Evolutionary conservation across 768 basidiomycete species (phyloP), one percentile per base, ranked within the genome.

Genomic region (Lanmaoa pseudosensibilis): DNA sequence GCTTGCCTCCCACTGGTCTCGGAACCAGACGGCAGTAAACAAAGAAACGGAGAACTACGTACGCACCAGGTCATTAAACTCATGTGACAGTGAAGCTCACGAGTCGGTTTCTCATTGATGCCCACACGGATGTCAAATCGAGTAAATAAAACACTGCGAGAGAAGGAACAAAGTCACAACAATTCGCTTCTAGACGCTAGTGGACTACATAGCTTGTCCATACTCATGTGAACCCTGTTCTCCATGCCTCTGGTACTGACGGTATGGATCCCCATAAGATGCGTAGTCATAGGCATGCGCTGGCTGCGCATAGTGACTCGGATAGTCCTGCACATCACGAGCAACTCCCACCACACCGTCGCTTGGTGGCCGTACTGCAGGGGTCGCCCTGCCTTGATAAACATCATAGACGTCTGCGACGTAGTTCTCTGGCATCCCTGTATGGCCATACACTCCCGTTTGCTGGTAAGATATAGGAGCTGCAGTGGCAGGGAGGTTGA

Each of bases 401-500:
- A 81, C 77, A 60, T 83, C 83, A 52, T 79, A 78, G n/a, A 75
- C 67, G 58, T 84, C 80, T 54, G 77, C 79, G 23, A 55, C 60
- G 48, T 76, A 65, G 62, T 61, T 74, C 53, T 72, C 74, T 47
- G 51, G 27, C 33, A 38, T 27, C 11, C 57, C 63, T 21, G 54
- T 16, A 21, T 61, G 63, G 1, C 54, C 56, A 36, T 74, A 69
- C 10, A 48, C 23, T 21, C 61, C 63, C 9, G 58, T 37, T 49
- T 56, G 69, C 40, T 80, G 77, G 46, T 80, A 80, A 32, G 78
- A 78, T 50, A 85, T 79, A 6, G 87, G 82, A 33, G 87, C 85
- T 18, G 85, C 84, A 32, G 80, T 72, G 5, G 77, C 61, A 18
- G 86, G 70, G 15, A 92, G 79, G 66, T 87, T 81, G 32, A 77